Evolutionary conservation across 225 moss, liverwort and hornwort genomes (phyloP).

Genomic region (Straminergon stramineum): DNA sequence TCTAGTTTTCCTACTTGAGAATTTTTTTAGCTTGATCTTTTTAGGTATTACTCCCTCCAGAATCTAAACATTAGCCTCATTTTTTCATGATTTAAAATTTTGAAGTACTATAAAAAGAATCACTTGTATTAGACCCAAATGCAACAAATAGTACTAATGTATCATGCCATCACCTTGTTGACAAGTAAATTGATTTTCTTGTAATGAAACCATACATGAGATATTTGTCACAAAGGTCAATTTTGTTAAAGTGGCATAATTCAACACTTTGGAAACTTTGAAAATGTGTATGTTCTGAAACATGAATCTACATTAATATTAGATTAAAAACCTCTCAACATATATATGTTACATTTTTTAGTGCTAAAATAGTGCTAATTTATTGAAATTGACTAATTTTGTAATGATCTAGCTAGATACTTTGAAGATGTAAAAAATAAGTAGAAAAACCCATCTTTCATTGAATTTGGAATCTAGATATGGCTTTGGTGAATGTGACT

Average conservation of each 20-base stretch:
- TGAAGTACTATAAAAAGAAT: not conserved
- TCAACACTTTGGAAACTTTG: not conserved
- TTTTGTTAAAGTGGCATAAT: too few relatives aligned
- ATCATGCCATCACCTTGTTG: too few relatives aligned
- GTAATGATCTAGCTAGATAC: too few relatives aligned
- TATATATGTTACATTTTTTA: not conserved
- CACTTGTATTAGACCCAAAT: not conserved
- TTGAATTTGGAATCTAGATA: too few relatives aligned
- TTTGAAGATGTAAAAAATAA: too few relatives aligned
- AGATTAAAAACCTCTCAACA: accelerated
- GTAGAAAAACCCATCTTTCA: too few relatives aligned
- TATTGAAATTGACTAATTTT: not conserved
- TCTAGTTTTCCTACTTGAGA: not conserved
- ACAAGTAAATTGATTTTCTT: accelerated
- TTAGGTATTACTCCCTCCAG: too few relatives aligned
- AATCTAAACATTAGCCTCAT: not conserved
- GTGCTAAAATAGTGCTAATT: not conserved
- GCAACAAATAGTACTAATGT: not conserved
- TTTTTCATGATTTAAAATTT: not conserved
- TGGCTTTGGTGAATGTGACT: too few relatives aligned
- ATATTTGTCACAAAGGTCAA: not conserved
- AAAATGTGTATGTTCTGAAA: accelerated
- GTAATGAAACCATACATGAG: not conserved
- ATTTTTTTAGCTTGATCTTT: not conserved
- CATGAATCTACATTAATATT: not conserved